Base-by-base conservation (phyloP, 2,329 filamentous ascomycete genomes). In the Zasmidium citrigriseum region DNA sequence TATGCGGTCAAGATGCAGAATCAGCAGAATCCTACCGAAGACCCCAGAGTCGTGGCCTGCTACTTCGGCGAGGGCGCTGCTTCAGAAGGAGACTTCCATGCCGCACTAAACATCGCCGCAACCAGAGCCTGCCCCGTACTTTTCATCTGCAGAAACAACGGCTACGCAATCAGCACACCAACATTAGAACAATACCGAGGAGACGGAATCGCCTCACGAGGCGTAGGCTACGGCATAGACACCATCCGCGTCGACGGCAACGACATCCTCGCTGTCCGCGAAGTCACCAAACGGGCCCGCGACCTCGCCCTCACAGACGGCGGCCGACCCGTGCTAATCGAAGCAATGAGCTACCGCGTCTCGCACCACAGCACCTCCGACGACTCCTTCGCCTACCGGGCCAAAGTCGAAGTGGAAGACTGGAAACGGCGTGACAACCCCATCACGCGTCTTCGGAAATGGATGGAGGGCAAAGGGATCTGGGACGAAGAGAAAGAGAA, bases 331-430 rank as follows among this genome's bases (percentile, higher is more conserved):
- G 84, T 99, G 0, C 79, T 99, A 7, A 89, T 99, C 44, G 95
- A 99, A 77, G 92, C 92, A 56, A 96, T 99, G 90, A 93, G 90
- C 22, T 99, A 99, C 77, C 91, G 95, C n/a, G 93, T 98, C 46
- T 93, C 90, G 5, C 92, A 99, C 73, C 95, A 99, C 78, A 96
- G 91, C 75, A 99, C 95, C 0, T 95, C 90, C 0, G 95, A 99
- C 71, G 95, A 99, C 76, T 95, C 90, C 23, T 99, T 97, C 70
- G 95, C 95, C 0, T 99, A 99, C 78, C 89, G 95, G 9, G 92
- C 93, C 1, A 86, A 89, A 23, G 87, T 97, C 0, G 95, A 99
- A 71, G 95, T 99, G 7, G 90, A 96, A 72, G 91, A 96, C 72
- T 96, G 92, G 92, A 96, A 96, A 75, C 75, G 91, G 0, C 82